A percentile compares a stretch with the other conserved stretches of the same genome.
These are phyloP conservation scores for Termitomyces sp. DNA, from an alignment of 768 basidiomycete species.

Conservation along the genomic window DNA sequence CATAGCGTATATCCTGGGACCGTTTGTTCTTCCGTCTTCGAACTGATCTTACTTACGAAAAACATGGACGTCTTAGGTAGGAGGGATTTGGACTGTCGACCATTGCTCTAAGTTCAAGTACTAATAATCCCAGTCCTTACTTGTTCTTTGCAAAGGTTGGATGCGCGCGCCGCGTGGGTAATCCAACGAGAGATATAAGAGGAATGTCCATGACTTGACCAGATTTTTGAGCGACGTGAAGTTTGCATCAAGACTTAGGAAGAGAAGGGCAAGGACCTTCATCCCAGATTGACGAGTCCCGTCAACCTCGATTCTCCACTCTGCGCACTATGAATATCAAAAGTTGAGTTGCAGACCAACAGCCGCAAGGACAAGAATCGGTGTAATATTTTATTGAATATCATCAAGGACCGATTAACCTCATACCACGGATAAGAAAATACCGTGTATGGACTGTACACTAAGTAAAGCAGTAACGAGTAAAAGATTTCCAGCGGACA, in stretches of 20 bases:
- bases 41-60: not conserved
- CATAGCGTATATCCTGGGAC: conserved; percentile 23
- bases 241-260: too few relatives aligned
- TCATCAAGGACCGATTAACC: not conserved
- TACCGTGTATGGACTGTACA: not conserved
- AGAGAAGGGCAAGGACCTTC: too few relatives aligned
- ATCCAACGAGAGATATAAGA: too few relatives aligned
- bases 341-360: not conserved
- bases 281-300: too few relatives aligned
- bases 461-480: not conserved
- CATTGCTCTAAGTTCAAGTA: not conserved
- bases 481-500: conserved; percentile 12
- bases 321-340: too few relatives aligned
- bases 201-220: too few relatives aligned
- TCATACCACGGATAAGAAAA: not conserved
- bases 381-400: not conserved
- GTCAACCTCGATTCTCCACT: too few relatives aligned
- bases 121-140: not conserved
- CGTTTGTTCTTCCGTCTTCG: conserved; percentile 12
- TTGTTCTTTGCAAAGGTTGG: not conserved
- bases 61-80: not conserved
- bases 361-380: not conserved
- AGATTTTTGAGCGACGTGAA: too few relatives aligned
- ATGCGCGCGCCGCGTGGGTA: not conserved
- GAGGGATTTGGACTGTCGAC: not conserved